Evolutionary conservation across 2,329 filamentous ascomycete genomes (phyloP).

Genomic region (Pseudodiploospora longispora): DNA sequence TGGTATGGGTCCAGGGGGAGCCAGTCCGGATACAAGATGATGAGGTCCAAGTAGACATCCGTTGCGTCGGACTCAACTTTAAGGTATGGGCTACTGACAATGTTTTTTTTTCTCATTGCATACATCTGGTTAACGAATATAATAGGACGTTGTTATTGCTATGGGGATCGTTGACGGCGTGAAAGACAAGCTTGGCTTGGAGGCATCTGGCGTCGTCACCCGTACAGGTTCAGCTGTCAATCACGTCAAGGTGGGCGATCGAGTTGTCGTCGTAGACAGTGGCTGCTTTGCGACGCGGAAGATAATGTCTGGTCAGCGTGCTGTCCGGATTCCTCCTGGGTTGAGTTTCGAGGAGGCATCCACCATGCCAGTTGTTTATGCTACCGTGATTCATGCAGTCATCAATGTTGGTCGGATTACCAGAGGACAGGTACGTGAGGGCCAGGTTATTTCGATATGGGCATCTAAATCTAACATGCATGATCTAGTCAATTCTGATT

Average conservation of each 20-base stretch:
- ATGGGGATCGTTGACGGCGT: background rate
- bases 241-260: background rate
- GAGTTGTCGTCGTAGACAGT: background rate
- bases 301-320: background rate
- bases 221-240: background rate
- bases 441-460: no score
- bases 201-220: background rate
- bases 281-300: background rate
- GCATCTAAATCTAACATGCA: background rate
- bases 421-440: background rate
- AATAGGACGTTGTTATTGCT: background rate
- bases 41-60: background rate
- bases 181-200: background rate
- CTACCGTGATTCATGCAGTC: background rate
- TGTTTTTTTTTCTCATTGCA: no score
- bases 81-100: background rate
- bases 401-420: background rate
- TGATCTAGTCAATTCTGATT: background rate
- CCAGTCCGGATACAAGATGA: background rate
- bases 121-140: background rate
- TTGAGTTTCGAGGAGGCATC: background rate
- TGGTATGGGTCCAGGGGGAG: background rate
- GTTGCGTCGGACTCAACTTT: background rate
- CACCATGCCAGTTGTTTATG: background rate
- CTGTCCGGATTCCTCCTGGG: background rate